Percentiles rank a stretch among this genome's conserved stretches.
Evolutionary conservation across 1,139 yeast species (phyloP).

Genomic region (Pichia cactophila): DNA sequence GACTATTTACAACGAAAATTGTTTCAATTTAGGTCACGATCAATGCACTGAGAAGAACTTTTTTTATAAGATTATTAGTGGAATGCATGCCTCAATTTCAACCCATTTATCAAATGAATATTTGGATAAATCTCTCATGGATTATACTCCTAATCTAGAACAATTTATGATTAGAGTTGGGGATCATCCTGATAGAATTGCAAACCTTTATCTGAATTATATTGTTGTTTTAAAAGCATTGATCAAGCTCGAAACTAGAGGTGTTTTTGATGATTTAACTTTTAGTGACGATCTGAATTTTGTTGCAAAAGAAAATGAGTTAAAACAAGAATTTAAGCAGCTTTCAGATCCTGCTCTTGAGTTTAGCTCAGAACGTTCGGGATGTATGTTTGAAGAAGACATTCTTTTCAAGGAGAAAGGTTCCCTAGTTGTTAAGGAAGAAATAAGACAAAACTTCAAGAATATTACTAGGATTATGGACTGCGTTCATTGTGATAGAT

Average conservation of each 20-base stretch:
- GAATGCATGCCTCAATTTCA: constrained; percentile 94
- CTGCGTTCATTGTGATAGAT: constrained; percentile 96
- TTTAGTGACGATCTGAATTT: constrained; percentile 25
- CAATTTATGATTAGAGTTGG: constrained; percentile 90
- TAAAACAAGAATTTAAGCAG: constrained; percentile 21
- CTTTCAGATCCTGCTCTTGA: constrained; percentile 23
- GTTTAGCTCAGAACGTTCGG: constrained; percentile 14
- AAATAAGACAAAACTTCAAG: constrained; percentile 75
- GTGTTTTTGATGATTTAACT: constrained; percentile 22
- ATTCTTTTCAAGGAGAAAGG: constrained; percentile 45
- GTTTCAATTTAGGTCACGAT: constrained; percentile 51
- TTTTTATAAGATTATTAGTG: constrained; percentile 80
- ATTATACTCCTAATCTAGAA: constrained; percentile 76
- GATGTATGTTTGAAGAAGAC: constrained; percentile 40
- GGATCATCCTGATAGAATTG: constrained; percentile 74
- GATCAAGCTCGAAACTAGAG: constrained; percentile 42
- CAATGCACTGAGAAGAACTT: constrained; percentile 76
- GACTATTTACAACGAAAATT: constrained; percentile 85
- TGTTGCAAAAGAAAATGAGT: constrained; percentile 21
- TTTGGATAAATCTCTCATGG: constrained; percentile 62
- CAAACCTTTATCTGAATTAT: constrained; percentile 87
- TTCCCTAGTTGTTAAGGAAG: constrained; percentile 51
- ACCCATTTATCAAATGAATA: constrained; percentile 88
- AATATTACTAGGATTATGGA: constrained; percentile 93
- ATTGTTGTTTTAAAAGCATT: constrained; percentile 81